Evolutionary conservation across 2,329 filamentous ascomycete species (phyloP).

Genomic region (Calonectria naviculata): DNA sequence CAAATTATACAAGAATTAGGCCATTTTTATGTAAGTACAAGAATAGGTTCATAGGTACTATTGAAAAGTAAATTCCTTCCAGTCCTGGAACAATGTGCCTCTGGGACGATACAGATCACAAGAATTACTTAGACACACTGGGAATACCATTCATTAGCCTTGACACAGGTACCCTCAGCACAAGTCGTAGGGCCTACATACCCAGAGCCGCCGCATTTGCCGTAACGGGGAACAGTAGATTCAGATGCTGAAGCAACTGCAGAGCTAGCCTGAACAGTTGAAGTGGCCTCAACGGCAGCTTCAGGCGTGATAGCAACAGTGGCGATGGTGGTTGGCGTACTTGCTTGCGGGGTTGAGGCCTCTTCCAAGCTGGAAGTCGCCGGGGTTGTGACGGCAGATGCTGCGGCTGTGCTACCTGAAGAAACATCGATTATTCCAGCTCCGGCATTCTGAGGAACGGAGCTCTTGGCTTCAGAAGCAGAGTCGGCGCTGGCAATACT

Average conservation of each 20-base stretch:
- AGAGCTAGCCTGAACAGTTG: neutral
- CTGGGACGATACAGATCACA: neutral
- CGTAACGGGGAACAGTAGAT: neutral
- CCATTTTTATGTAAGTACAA: no score
- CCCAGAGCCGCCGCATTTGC: neutral
- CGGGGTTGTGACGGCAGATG: neutral
- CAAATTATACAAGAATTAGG: neutral
- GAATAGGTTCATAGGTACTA: no score
- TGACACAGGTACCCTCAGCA: neutral
- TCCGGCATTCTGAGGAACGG: neutral
- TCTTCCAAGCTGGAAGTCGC: no score
- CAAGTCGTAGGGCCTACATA: neutral
- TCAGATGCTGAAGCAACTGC: neutral
- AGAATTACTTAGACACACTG: neutral
- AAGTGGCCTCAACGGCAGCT: neutral
- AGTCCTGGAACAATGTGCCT: no score
- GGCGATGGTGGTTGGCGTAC: neutral
- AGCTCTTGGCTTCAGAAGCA: neutral
- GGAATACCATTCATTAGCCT: neutral
- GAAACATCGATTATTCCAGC: neutral
- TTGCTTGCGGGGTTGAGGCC: neutral
- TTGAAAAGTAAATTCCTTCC: no score
- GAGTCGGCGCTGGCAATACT: slow-evolving; percentile 5
- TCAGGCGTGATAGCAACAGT: neutral
- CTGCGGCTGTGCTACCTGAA: neutral